Evolutionary conservation across 2,329 filamentous ascomycete species (phyloP), one percentile per base, ranked within the genome.

Genomic region (Hypomyces rosellus): DNA sequence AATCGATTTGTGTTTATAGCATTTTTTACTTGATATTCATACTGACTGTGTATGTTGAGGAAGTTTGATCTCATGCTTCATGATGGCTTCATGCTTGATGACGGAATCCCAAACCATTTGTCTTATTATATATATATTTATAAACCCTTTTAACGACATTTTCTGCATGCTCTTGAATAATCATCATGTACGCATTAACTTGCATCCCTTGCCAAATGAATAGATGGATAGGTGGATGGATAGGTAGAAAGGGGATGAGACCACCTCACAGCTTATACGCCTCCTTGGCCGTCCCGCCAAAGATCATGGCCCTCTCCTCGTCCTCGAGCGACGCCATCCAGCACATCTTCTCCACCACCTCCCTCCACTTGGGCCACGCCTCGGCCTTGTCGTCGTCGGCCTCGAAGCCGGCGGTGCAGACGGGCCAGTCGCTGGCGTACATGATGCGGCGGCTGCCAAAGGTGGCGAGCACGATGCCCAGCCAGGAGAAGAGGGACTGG

Each of bases 371-470:
- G 34, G 72, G 70, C 89, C 90, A 96, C 33, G 87, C 83, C 18
- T 73, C 68, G 44, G 76, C 71, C 74, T 1, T 59, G 49, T 15
- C 42, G 39, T 30, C 40, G 13, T 30, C 50, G 25, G 25, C 42
- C 14, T 25, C 39, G 25, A 53, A 50, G 57, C 66, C 60, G 22
- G 89, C 71, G 55, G 89, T 91, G 69, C 89, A 95, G 1, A 96
- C 85, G 2, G 92, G 91, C 92, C 92, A 97, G 67, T 96, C 90
- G 56, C 86, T 91, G 20, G 86, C 91, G 67, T 93, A 96, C 85
- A 97, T 90, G 63, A 93, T 77, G 55, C 89, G 77, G 18, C 73
- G 64, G 0, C 86, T 71, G 1, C 86, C 84, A 62, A 96, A 96
- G 1, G 78, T 78, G 25, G 82, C 78, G 47, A 95, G 79, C 1